Conservation (phyloP, 805 yeast genomes). For the Hanseniaspora clermontiae region DNA sequence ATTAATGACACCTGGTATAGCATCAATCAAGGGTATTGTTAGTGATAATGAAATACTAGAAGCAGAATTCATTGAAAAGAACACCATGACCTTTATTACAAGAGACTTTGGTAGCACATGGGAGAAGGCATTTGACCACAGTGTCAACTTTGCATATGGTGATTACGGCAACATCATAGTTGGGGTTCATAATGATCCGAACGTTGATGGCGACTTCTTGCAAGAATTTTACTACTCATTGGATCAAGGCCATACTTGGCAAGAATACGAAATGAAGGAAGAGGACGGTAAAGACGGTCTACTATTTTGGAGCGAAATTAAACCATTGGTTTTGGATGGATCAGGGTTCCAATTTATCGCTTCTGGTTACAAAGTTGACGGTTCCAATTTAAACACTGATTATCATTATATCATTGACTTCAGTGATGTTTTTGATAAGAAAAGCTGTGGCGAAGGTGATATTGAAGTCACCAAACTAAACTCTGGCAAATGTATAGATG, state of each 20-base stretch:
- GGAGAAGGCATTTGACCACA: slow-evolving; percentile 41
- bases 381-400: background rate
- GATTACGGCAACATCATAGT: slow-evolving; percentile 66
- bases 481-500: slow-evolving; percentile 44
- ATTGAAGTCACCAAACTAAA: slow-evolving; percentile 46
- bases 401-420: slow-evolving; percentile 38
- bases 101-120: slow-evolving; percentile 70
- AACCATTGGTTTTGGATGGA: slow-evolving; percentile 54
- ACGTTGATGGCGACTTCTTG: slow-evolving; percentile 27
- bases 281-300: background rate
- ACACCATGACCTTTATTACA: slow-evolving; percentile 47
- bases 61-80: slow-evolving; percentile 21
- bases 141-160: slow-evolving; percentile 50
- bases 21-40: slow-evolving; percentile 3
- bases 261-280: slow-evolving; percentile 27
- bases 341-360: slow-evolving; percentile 41
- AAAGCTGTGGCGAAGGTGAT: slow-evolving; percentile 38
- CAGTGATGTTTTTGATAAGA: slow-evolving; percentile 37
- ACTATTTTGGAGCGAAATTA: slow-evolving; percentile 20
- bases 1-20: slow-evolving; percentile 18
- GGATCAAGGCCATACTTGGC: slow-evolving; percentile 67
- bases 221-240: slow-evolving; percentile 41
- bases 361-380: slow-evolving; percentile 10
- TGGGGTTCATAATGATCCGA: slow-evolving; percentile 38
- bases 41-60: slow-evolving; percentile 34